Conservation (phyloP, 352 stramenopile genomes). For the Globisporangium sylvaticum region DNA sequence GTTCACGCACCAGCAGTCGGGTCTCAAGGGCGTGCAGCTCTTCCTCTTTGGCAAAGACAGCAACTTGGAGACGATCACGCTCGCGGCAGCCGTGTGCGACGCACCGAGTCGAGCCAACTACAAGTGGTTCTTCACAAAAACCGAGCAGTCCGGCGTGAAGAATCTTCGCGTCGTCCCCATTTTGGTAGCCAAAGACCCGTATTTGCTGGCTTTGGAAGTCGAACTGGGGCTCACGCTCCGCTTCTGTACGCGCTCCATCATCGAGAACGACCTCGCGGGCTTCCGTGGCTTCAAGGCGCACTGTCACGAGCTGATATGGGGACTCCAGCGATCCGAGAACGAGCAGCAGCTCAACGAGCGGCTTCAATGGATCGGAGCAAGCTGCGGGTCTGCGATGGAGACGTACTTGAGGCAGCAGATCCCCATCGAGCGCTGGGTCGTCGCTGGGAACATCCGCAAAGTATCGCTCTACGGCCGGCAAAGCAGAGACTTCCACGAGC, state of each 20-base stretch:
- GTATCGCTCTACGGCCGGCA: neutral
- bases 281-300: neutral
- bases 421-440: neutral
- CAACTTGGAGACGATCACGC: neutral
- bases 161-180: neutral
- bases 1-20: neutral
- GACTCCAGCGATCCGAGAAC: neutral
- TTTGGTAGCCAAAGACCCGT: neutral
- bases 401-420: neutral
- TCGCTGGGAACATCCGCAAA: neutral
- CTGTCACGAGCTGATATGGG: neutral
- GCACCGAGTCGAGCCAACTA: neutral
- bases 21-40: neutral
- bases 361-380: neutral
- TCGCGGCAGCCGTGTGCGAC: neutral
- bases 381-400: neutral
- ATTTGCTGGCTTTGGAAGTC: neutral
- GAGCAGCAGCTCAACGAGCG: neutral
- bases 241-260: neutral
- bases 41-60: neutral
- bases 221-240: neutral
- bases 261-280: neutral
- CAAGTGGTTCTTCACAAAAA: neutral
- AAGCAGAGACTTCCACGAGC: neutral
- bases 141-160: neutral